These are phyloP conservation scores for Capsicum chinense DNA, from an alignment of 257 asterid species.

Conservation along the genomic window DNA sequence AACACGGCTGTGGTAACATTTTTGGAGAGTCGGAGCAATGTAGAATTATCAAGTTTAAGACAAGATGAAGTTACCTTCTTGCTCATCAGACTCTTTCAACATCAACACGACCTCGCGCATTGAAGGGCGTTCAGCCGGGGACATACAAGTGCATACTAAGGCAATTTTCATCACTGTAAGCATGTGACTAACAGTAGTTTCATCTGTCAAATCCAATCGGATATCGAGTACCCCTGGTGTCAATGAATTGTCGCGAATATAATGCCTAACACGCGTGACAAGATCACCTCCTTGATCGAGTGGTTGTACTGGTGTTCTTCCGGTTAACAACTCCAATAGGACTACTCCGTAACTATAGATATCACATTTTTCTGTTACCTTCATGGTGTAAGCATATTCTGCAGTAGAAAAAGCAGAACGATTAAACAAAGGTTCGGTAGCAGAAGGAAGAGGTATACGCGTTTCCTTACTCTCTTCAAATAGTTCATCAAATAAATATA, in stretches of 20 bases:
- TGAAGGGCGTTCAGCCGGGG: slow-evolving; percentile 78
- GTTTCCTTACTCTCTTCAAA: background rate
- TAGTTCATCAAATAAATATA: background rate
- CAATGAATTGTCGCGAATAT: slow-evolving; percentile 56
- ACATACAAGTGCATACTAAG: slow-evolving; percentile 71
- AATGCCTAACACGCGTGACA: slow-evolving; percentile 63
- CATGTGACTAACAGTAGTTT: slow-evolving; percentile 63
- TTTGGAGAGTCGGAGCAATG: background rate
- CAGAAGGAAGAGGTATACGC: background rate
- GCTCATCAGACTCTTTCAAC: slow-evolving; percentile 74
- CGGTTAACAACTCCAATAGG: slow-evolving; percentile 60
- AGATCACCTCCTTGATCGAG: slow-evolving; percentile 87
- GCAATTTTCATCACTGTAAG: slow-evolving; percentile 72
- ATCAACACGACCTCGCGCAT: slow-evolving; percentile 83
- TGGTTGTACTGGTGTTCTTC: slow-evolving; percentile 52
- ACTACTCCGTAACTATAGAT: slow-evolving; percentile 66
- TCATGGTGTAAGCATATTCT: slow-evolving; percentile 65
- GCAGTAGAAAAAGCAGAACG: slow-evolving; percentile 25
- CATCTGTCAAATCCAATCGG: slow-evolving; percentile 60
- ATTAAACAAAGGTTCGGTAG: background rate
- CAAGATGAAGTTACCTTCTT: slow-evolving; percentile 52
- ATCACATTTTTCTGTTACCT: slow-evolving; percentile 65
- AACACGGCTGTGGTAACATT: background rate
- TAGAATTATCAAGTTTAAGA: slow-evolving; percentile 44
- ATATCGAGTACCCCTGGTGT: slow-evolving; percentile 69